phyloP scores from a whole-genome alignment of 2,329 filamentous ascomycete genomes.

The Microsporum ferrugineum region DNA sequence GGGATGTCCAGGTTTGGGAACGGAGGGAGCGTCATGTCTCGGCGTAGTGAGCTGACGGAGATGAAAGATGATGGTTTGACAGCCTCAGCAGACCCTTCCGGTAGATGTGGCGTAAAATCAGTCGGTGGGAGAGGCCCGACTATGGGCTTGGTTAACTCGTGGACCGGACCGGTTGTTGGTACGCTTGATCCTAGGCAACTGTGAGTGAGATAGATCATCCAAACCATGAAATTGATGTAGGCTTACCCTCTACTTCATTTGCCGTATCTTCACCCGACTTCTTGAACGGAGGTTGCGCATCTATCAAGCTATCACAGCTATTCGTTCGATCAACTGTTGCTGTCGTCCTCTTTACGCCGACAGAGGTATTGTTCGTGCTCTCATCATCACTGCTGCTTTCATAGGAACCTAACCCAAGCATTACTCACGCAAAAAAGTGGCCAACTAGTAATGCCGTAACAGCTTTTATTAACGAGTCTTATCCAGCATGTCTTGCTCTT shows the following conservation, averaged over 20 bases:
- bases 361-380: conserved; percentile 8
- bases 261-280: background rate
- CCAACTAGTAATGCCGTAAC: background rate
- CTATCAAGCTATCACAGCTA: background rate
- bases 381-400: conserved; percentile 39
- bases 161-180: conserved; percentile 13
- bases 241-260: background rate
- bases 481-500: background rate
- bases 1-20: conserved; percentile 36
- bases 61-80: conserved; percentile 39
- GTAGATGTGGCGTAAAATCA: conserved; percentile 9
- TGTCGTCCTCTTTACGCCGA: background rate
- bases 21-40: conserved; percentile 45
- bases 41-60: conserved; percentile 39
- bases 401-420: conserved; percentile 35
- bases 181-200: background rate
- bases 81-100: conserved; percentile 7
- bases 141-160: conserved; percentile 11
- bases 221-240: background rate
- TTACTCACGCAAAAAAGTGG: conserved; percentile 10
- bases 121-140: conserved; percentile 28
- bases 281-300: background rate
- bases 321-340: background rate
- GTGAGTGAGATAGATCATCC: background rate
- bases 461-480: background rate